Evolutionary conservation across 1,139 yeast species (phyloP).

Genomic region (Hyphopichia buzzinii): DNA sequence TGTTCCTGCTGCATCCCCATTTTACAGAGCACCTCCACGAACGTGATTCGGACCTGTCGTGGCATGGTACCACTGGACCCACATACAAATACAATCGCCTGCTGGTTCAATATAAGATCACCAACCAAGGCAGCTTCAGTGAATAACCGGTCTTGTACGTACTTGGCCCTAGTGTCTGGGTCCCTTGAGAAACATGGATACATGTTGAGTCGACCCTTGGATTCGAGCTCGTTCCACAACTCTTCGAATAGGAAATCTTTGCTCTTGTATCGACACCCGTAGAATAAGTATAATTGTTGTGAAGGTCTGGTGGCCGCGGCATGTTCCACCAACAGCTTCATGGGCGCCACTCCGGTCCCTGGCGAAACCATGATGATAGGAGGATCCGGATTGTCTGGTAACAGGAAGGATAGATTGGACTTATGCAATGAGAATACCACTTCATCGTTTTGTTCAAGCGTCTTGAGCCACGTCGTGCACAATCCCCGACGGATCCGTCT

Average conservation of each 20-base stretch:
- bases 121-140: conserved; percentile 46
- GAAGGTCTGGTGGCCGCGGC: conserved; percentile 7
- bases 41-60: conserved; percentile 74
- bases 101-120: conserved; percentile 49
- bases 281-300: conserved; percentile 51
- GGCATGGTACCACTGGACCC: conserved; percentile 98
- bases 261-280: conserved; percentile 68
- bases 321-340: conserved; percentile 60
- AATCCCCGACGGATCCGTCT: conserved; percentile 76
- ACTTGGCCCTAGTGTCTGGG: conserved; percentile 37
- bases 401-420: conserved; percentile 38
- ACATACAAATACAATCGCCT: conserved; percentile 72
- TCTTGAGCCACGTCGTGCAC: conserved; percentile 75
- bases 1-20: conserved; percentile 38
- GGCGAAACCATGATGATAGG: conserved; percentile 80
- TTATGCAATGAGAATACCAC: conserved; percentile 57
- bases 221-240: conserved; percentile 45
- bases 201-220: conserved; percentile 34
- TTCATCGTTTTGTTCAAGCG: conserved; percentile 44
- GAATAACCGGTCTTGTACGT: conserved; percentile 74
- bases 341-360: conserved; percentile 93
- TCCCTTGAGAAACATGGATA: conserved; percentile 67
- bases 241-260: conserved; percentile 69
- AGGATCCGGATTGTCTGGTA: conserved; percentile 15
- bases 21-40: conserved; percentile 57